Percentiles rank a stretch among this genome's conserved stretches.
phyloP scores from a whole-genome alignment of 441 rosid species.

The Corymbia calophylla region DNA sequence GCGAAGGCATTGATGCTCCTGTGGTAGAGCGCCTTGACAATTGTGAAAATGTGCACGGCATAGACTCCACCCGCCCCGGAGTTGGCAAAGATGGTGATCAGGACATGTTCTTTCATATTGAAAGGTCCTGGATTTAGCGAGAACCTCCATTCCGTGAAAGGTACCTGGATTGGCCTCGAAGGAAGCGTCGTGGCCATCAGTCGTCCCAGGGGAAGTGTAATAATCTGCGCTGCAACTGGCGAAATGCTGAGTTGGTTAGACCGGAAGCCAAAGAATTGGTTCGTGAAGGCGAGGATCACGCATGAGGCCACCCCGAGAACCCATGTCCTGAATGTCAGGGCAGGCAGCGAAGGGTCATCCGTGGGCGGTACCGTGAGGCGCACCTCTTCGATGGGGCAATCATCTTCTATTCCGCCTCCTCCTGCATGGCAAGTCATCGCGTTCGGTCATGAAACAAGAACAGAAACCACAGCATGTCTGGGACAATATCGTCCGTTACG shows the following conservation, averaged over 20 bases:
- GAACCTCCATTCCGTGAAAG: slow-evolving; percentile 15
- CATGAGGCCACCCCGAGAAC: slow-evolving; percentile 15
- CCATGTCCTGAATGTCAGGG: slow-evolving; percentile 25
- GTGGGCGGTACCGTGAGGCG: slow-evolving; percentile 17
- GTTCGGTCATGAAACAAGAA: background rate
- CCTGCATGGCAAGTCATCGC: background rate
- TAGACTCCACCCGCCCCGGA: slow-evolving; percentile 3
- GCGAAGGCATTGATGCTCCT: background rate
- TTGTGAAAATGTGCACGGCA: slow-evolving; percentile 6
- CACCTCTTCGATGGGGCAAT: slow-evolving; percentile 26
- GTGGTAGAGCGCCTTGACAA: slow-evolving; percentile 21
- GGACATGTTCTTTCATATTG: slow-evolving; percentile 19
- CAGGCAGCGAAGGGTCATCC: slow-evolving; percentile 6
- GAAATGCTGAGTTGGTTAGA: slow-evolving; percentile 1
- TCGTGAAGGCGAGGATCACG: slow-evolving; percentile 13
- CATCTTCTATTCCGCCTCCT: background rate
- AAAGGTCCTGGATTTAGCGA: slow-evolving; percentile 20
- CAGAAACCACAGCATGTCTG: background rate
- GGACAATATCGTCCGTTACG: background rate
- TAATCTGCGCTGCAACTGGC: slow-evolving; percentile 12
- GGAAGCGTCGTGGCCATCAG: slow-evolving; percentile 21
- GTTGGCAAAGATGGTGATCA: slow-evolving; percentile 16
- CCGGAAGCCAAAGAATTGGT: slow-evolving; percentile 19
- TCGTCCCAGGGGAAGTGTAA: slow-evolving; percentile 15
- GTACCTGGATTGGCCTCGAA: background rate